Conservation (phyloP, 371 early-diverging fungal species). For the Capillidium rhysosporum region DNA sequence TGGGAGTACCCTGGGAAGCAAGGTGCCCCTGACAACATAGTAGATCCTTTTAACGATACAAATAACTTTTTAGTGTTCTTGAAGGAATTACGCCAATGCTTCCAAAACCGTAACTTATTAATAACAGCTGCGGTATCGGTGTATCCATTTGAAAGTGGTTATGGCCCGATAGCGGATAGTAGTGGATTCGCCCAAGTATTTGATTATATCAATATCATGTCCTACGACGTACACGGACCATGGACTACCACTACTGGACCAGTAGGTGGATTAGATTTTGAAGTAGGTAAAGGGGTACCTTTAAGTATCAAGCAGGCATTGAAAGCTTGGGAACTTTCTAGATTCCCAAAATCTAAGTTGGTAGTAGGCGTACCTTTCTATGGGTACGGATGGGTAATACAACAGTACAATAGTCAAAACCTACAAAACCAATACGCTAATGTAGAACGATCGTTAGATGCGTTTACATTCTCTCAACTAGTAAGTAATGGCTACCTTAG, state of each 20-base stretch:
- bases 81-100: conserved; percentile 27
- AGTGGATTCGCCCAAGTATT: conserved; percentile 28
- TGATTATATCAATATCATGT: conserved; percentile 35
- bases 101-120: conserved; percentile 18
- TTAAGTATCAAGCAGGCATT: conserved; percentile 15
- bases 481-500: conserved; percentile 23
- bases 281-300: conserved; percentile 29
- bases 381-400: conserved; percentile 28
- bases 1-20: conserved; percentile 61
- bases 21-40: conserved; percentile 41
- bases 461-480: conserved; percentile 1
- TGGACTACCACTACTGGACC: conserved; percentile 32
- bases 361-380: conserved; percentile 38
- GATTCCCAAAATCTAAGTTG: conserved; percentile 32
- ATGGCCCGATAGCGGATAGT: conserved; percentile 33
- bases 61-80: conserved; percentile 34
- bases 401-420: conserved; percentile 10
- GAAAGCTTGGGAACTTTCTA: conserved; percentile 26
- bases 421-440: conserved; percentile 9
- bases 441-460: conserved; percentile 1
- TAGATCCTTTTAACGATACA: conserved; percentile 23
- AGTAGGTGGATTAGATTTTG: conserved; percentile 29
- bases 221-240: conserved; percentile 21
- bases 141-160: conserved; percentile 29
- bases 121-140: conserved; percentile 52